phyloP scores from a whole-genome alignment of 2,329 filamentous ascomycete species.

The Colletotrichum spinosum region DNA sequence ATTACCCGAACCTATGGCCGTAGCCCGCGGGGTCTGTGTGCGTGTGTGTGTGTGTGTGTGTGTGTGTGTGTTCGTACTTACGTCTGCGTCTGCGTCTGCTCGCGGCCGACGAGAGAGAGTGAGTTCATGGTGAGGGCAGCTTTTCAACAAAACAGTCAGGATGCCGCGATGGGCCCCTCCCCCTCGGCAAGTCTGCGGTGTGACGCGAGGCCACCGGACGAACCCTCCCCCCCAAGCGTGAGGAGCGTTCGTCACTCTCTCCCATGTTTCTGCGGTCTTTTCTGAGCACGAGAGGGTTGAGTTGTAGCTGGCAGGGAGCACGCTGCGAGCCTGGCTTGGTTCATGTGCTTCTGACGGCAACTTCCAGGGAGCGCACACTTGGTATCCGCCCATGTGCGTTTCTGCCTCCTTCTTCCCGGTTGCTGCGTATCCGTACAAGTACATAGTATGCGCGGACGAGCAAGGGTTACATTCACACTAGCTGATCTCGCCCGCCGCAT shows the following conservation, averaged over 20 bases:
- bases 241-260: constrained; percentile 1
- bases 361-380: background rate
- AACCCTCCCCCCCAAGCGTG: constrained; percentile 1
- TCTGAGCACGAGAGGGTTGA: background rate
- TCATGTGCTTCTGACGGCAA: constrained; percentile 1
- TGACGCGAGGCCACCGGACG: constrained; percentile 16
- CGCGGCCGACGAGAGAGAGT: background rate
- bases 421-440: constrained; percentile 7
- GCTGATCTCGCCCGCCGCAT: constrained; percentile 14
- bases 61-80: too few relatives aligned
- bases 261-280: background rate
- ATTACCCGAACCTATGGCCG: constrained; percentile 18
- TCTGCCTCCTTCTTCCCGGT: background rate
- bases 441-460: too few relatives aligned
- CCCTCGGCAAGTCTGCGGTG: constrained; percentile 19
- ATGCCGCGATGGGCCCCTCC: constrained; percentile 4
- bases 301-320: constrained; percentile 13
- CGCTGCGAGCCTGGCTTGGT: constrained; percentile 22
- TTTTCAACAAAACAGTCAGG: constrained; percentile 6
- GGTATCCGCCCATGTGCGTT: constrained; percentile 15
- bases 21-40: background rate
- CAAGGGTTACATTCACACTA: too few relatives aligned
- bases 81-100: background rate
- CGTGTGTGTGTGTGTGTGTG: background rate
- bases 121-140: constrained; percentile 17